A percentile compares a stretch with the other conserved stretches of the same genome.
phyloP scores from a whole-genome alignment of 768 basidiomycete species.

The Epithele typhae region DNA sequence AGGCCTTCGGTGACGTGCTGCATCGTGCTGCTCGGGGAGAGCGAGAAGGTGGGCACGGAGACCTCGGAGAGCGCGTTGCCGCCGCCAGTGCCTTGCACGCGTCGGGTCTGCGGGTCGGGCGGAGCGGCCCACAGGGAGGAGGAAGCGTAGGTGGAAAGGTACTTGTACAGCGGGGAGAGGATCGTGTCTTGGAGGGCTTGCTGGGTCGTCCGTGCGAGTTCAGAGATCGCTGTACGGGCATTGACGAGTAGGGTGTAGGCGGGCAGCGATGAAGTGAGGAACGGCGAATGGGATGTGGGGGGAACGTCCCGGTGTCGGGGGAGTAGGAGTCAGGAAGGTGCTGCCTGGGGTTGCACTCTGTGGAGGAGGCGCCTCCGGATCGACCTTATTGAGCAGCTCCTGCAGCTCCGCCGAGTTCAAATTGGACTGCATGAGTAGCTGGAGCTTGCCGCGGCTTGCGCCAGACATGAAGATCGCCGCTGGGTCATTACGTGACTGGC shows the following conservation, averaged over 20 bases:
- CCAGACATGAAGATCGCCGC: constrained; percentile 42
- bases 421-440: constrained; percentile 76
- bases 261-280: background rate
- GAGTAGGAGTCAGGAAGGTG: constrained; percentile 14
- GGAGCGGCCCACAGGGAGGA: constrained; percentile 61
- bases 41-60: constrained; percentile 85
- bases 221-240: constrained; percentile 50
- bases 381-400: constrained; percentile 49
- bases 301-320: constrained; percentile 27
- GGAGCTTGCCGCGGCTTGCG: constrained; percentile 61
- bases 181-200: constrained; percentile 76
- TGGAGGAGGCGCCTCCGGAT: constrained; percentile 31
- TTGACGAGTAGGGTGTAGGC: constrained; percentile 41
- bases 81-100: constrained; percentile 35
- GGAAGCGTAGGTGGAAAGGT: constrained; percentile 67
- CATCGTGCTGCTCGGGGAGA: constrained; percentile 85
- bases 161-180: constrained; percentile 72
- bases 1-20: constrained; percentile 92
- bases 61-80: constrained; percentile 42
- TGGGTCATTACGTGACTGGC: constrained; percentile 51
- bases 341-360: constrained; percentile 13
- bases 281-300: constrained; percentile 12
- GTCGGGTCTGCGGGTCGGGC: constrained; percentile 43
- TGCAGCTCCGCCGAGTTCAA: constrained; percentile 81
- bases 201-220: constrained; percentile 74